Percentiles rank a stretch among this genome's conserved stretches.
phyloP scores from a whole-genome alignment of 768 basidiomycete species.

The Boletus sp. region DNA sequence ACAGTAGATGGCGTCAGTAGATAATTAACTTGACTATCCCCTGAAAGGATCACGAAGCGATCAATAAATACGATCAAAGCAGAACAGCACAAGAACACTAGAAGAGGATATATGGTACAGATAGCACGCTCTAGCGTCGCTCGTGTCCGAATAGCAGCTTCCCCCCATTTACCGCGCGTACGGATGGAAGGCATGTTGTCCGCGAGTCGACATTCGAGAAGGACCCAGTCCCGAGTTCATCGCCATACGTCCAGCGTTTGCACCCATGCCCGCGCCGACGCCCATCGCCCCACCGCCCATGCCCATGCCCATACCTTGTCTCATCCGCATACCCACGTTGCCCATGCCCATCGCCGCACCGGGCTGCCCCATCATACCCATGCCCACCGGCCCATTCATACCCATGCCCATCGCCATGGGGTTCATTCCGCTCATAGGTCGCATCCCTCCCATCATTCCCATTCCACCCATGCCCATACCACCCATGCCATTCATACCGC shows the following conservation, averaged over 20 bases:
- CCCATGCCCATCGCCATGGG: slow-evolving; percentile 31
- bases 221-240: slow-evolving; percentile 47
- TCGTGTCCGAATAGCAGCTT: not conserved
- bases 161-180: slow-evolving; percentile 47
- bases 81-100: slow-evolving; percentile 18
- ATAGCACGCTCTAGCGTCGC: slow-evolving; percentile 8
- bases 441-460: slow-evolving; percentile 37
- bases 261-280: slow-evolving; percentile 28
- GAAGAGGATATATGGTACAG: slow-evolving; percentile 32
- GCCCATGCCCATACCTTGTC: slow-evolving; percentile 38
- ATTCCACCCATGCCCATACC: slow-evolving; percentile 33
- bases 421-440: slow-evolving; percentile 25
- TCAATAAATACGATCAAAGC: slow-evolving; percentile 16
- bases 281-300: slow-evolving; percentile 42
- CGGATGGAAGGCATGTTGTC: slow-evolving; percentile 65
- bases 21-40: slow-evolving; percentile 1
- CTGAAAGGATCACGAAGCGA: not conserved
- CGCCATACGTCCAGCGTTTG: slow-evolving; percentile 40
- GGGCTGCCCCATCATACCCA: slow-evolving; percentile 35
- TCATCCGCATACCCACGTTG: slow-evolving; percentile 36
- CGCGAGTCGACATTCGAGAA: slow-evolving; percentile 46
- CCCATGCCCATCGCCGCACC: slow-evolving; percentile 20
- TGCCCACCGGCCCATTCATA: slow-evolving; percentile 34
- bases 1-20: slow-evolving; percentile 5
- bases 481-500: slow-evolving; percentile 20